Percentiles rank a stretch among this genome's conserved stretches.
These are phyloP conservation scores for Chrysoporthe cubensis DNA, from an alignment of 2,329 filamentous ascomycete genomes.

Conservation along the genomic window DNA sequence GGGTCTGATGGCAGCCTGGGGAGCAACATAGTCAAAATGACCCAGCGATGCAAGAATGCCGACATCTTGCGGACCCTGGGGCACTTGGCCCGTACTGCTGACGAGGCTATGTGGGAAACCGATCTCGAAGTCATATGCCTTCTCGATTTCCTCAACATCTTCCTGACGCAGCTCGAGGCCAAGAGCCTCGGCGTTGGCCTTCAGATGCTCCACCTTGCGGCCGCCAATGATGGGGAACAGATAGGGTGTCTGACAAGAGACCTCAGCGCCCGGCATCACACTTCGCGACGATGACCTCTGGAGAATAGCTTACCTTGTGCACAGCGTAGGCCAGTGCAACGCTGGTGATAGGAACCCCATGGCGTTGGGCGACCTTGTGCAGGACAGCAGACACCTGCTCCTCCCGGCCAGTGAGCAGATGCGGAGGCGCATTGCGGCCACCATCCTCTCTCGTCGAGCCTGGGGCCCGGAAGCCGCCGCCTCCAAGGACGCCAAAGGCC, in stretches of 20 bases:
- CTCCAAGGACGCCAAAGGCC: constrained; percentile 49
- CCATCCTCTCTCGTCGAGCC: constrained; percentile 41
- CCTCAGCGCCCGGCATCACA: neutral
- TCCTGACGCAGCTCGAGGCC: constrained; percentile 60
- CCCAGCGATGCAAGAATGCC: constrained; percentile 52
- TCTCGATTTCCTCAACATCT: constrained; percentile 70
- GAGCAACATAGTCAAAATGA: constrained; percentile 54
- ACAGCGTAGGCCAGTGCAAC: constrained; percentile 74
- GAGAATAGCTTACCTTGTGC: constrained; percentile 51
- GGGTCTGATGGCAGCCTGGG: constrained; percentile 32
- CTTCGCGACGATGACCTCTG: neutral
- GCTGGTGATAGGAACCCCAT: constrained; percentile 49
- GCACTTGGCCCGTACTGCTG: constrained; percentile 42
- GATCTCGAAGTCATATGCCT: constrained; percentile 62
- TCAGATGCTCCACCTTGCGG: constrained; percentile 70
- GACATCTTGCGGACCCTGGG: constrained; percentile 45
- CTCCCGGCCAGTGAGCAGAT: constrained; percentile 46
- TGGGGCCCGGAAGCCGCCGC: constrained; percentile 41
- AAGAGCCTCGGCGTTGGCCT: constrained; percentile 71
- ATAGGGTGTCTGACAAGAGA: constrained; percentile 54
- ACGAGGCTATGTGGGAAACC: constrained; percentile 71
- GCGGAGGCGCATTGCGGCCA: constrained; percentile 36
- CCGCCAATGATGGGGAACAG: constrained; percentile 76
- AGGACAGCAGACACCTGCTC: constrained; percentile 55
- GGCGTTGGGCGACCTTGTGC: constrained; percentile 53